phyloP scores from a whole-genome alignment of 306 rosid species.

The Malus sieversii region DNA sequence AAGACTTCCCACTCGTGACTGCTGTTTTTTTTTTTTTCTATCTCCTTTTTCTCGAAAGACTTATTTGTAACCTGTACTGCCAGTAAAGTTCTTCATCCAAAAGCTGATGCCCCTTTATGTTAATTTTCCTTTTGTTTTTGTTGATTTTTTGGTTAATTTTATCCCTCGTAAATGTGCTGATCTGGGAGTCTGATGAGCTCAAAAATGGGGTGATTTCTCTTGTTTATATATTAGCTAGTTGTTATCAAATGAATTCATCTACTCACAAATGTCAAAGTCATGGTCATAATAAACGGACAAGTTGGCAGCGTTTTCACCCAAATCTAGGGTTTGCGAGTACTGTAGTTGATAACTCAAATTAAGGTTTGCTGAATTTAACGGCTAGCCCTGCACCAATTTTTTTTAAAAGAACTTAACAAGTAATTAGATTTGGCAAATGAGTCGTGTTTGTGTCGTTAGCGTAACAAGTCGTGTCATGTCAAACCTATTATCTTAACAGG shows the following conservation, averaged over 20 bases:
- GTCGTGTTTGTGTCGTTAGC: too few species aligned
- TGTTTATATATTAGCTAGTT: not conserved
- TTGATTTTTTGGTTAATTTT: not conserved
- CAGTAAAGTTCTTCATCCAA: constrained; percentile 3
- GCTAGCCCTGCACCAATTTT: not conserved
- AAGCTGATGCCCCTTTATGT: constrained; percentile 24
- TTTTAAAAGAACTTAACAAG: too few species aligned
- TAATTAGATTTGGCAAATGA: too few species aligned
- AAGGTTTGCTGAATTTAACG: not conserved
- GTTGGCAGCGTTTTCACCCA: not conserved
- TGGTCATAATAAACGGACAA: not conserved
- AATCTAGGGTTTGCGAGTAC: not conserved
- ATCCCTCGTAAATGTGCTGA: not conserved
- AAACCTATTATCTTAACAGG: too few species aligned
- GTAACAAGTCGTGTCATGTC: too few species aligned
- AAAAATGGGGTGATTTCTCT: not conserved
- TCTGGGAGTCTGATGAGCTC: not conserved
- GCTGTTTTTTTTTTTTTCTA: constrained; percentile 23
- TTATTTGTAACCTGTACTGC: constrained; percentile 1
- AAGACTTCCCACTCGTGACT: constrained; percentile 62
- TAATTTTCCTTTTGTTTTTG: not conserved
- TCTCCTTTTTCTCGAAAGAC: not conserved
- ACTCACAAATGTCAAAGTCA: not conserved
- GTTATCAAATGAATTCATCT: not conserved
- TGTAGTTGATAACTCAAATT: not conserved